Base-by-base conservation (phyloP, 1,284 basidiomycete species). In the Athelia sp. region DNA sequence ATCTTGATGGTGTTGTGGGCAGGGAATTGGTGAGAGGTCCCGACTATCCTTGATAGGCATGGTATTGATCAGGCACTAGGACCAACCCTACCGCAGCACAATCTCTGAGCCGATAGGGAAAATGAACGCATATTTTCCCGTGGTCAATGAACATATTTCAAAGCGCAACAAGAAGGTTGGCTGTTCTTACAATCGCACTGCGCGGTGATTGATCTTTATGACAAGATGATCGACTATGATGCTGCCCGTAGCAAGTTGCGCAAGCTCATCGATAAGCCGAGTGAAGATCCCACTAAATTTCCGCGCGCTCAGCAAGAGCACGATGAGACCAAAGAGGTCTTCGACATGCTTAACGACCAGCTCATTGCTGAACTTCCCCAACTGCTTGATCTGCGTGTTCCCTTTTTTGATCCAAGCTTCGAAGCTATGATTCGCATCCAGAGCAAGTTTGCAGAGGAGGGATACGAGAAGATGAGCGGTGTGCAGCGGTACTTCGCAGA, bases 341-440 rank as follows among this genome's bases (percentile, higher is more conserved):
- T 97, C 67, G 91, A 97, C 56, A 70, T 92, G 58, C 77, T 99
- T 54, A 98, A 99, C 65, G 84, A 92, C 26, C 94, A 98, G 61
- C 82, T 98, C 56, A 88, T 96, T 58, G 68, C 77, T 23, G 97
- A 99, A 62, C 76, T 99, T 6, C 97, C 97, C 0, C 84, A 96
- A 59, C 72, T 99, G 23, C 81, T 99, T 44, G 94, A 98, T 60
- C 81, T 98, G 21, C 88, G 97, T 32, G 88, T 99, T 38, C 96
- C 97, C 6, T 99, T 93, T 75, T 91, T 99, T 54, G 96, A 99
- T 67, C 97, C 97, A 1, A 94, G 90, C 57, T 98, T 99, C 65
- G 97, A 99, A 69, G 92, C 96, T 29, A 98, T 99, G 96, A 92
- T 98, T 59, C 82, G 97, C 38, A 92, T 97, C 81, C 96, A 99